These are phyloP conservation scores for Aschersonia sp. DNA, from an alignment of 2,329 filamentous ascomycete species.

Conservation along the genomic window DNA sequence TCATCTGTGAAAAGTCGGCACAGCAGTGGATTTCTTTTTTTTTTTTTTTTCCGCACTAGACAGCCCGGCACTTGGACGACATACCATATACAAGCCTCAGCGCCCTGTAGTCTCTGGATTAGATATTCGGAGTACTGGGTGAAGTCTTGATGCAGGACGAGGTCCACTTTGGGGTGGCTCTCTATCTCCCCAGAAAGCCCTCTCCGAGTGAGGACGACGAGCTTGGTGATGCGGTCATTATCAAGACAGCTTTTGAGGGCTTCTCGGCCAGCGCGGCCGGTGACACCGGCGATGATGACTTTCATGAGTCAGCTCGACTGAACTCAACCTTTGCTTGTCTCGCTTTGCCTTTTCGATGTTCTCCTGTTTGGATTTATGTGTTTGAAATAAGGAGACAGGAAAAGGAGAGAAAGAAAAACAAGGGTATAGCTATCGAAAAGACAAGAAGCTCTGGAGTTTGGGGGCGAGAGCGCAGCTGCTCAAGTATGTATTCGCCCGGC, in stretches of 20 bases:
- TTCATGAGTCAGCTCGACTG: slow-evolving; percentile 29
- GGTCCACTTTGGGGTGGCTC: slow-evolving; percentile 31
- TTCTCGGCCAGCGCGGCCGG: slow-evolving; percentile 41
- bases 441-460: too few relatives aligned
- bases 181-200: slow-evolving; percentile 26
- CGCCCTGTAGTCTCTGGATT: slow-evolving; percentile 26
- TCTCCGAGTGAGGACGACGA: slow-evolving; percentile 35
- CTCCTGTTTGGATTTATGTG: background rate
- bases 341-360: background rate
- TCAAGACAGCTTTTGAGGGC: slow-evolving; percentile 35
- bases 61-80: background rate
- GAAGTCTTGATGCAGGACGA: slow-evolving; percentile 38
- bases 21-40: background rate
- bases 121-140: slow-evolving; percentile 27
- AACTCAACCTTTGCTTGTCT: background rate
- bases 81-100: slow-evolving; percentile 51
- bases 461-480: too few relatives aligned
- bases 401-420: background rate
- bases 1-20: background rate
- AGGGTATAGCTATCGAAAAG: background rate
- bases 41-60: background rate
- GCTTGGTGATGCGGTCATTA: slow-evolving; percentile 32
- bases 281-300: slow-evolving; percentile 42
- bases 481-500: too few relatives aligned
- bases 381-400: background rate